Percentiles rank a stretch among this genome's conserved stretches.
phyloP scores from a whole-genome alignment of 495 filamentous ascomycete genomes.

The Hypoxylon crocopeplum region DNA sequence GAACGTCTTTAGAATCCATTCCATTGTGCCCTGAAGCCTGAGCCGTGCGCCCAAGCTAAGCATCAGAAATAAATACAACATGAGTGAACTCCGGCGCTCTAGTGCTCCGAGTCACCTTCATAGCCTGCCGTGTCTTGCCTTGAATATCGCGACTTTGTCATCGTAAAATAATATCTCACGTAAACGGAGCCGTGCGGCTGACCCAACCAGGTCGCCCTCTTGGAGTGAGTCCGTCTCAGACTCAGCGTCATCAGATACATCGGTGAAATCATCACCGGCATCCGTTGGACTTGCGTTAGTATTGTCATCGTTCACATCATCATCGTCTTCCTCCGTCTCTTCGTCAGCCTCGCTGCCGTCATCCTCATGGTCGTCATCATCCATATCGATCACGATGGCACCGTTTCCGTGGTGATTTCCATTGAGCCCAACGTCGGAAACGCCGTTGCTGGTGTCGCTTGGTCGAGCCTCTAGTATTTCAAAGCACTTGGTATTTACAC shows the following conservation, averaged over 20 bases:
- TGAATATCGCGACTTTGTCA: slow-evolving; percentile 86
- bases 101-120: slow-evolving; percentile 44
- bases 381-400: slow-evolving; percentile 49
- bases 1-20: neutral
- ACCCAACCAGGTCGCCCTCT: slow-evolving; percentile 49
- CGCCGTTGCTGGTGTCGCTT: slow-evolving; percentile 52
- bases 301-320: slow-evolving; percentile 50
- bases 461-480: slow-evolving; percentile 78
- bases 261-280: slow-evolving; percentile 48
- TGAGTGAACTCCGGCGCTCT: slow-evolving; percentile 5
- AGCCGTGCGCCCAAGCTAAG: slow-evolving; percentile 12
- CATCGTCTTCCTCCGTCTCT: slow-evolving; percentile 56
- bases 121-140: slow-evolving; percentile 74
- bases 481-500: slow-evolving; percentile 83
- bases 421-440: slow-evolving; percentile 44
- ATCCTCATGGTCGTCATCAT: slow-evolving; percentile 51
- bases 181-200: slow-evolving; percentile 66
- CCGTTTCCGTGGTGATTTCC: slow-evolving; percentile 44
- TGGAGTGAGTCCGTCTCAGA: slow-evolving; percentile 63
- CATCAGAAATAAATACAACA: slow-evolving; percentile 22
- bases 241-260: slow-evolving; percentile 61
- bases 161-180: slow-evolving; percentile 91
- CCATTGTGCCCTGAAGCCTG: slow-evolving; percentile 17
- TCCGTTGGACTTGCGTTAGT: slow-evolving; percentile 52
- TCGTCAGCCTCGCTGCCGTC: slow-evolving; percentile 56